phyloP scores from a whole-genome alignment of 177 flowering plant species.

The Vitis hybrid region DNA sequence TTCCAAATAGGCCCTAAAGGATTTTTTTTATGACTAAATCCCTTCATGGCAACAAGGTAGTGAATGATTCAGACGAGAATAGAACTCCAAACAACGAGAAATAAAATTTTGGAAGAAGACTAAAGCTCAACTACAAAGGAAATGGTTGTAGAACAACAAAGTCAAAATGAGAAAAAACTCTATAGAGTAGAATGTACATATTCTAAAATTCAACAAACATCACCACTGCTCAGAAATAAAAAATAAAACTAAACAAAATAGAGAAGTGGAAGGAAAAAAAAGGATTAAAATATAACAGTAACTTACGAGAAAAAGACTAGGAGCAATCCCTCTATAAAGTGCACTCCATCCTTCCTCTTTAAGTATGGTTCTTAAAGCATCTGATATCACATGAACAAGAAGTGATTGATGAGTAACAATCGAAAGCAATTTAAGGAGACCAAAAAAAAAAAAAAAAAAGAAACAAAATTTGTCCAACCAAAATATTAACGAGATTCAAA shows the following conservation, averaged over 20 bases:
- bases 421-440: not conserved
- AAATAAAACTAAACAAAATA: not conserved
- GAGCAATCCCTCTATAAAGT: conserved; percentile 84
- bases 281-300: not conserved
- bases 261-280: not conserved
- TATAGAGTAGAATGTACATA: not conserved
- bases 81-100: not conserved
- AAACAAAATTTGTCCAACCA: too few species aligned
- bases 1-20: too few species aligned
- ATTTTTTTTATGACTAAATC: too few species aligned
- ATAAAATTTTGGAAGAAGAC: not conserved
- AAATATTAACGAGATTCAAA: too few species aligned
- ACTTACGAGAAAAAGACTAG: conserved; percentile 83
- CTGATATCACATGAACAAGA: conserved; percentile 34
- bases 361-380: conserved; percentile 88
- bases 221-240: not conserved
- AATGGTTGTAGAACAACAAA: not conserved
- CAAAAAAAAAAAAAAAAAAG: not conserved
- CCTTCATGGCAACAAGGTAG: too few species aligned
- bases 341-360: conserved; percentile 95
- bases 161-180: not conserved
- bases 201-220: not conserved
- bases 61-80: too few species aligned
- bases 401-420: not conserved
- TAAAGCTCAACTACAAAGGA: too few species aligned